Evolutionary conservation across 2,329 filamentous ascomycete genomes (phyloP), one percentile per base, ranked within the genome.

Genomic region (Cyanodermella asteris): DNA sequence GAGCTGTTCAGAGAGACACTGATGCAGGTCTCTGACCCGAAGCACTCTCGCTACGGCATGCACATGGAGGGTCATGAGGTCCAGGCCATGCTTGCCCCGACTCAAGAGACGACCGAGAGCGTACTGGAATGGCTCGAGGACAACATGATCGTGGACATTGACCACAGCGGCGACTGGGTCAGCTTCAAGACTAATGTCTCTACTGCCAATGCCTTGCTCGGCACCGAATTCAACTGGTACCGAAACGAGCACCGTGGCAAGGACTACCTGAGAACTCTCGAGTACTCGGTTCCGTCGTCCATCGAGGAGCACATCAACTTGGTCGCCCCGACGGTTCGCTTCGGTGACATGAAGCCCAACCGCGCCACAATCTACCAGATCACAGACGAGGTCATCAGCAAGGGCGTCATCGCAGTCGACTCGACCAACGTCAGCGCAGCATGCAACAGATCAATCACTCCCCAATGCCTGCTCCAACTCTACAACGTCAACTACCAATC

Each of bases 31-130:
- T 61, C 59, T 2, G 55, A 58, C 1, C 61, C 61, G 0, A 44
- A 41, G 4, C 47, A 56, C 28, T 28, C 38, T 1, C 49, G 45
- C 11, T 64, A 64, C 30, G 59, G 61, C 11, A 46, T 51, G 21
- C 51, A 63, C 33, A 50, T 62, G 34, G 43, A 47, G 10, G 50
- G 54, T 6, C 46, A 56, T 7, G 53, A 61, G 31, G 53, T 63
- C 27, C 52, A 55, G 27, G 45, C 48, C 7, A 50, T 64, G 32
- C 47, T 64, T 13, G 46, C 45, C 5, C 61, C 61, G 1, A 46
- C 40, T 9, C 35, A 39, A 6, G 38, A 45, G 3, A 47, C 56
- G 0, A 39, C 50, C 2, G 37, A 46, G 5, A 40, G 50, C 0
- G 49, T 63, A 9, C 43, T 49, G 6, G 30, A 38, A 22, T 65